Evolutionary conservation across 345 rosid species (phyloP).

Genomic region (Citrus trifoliata): DNA sequence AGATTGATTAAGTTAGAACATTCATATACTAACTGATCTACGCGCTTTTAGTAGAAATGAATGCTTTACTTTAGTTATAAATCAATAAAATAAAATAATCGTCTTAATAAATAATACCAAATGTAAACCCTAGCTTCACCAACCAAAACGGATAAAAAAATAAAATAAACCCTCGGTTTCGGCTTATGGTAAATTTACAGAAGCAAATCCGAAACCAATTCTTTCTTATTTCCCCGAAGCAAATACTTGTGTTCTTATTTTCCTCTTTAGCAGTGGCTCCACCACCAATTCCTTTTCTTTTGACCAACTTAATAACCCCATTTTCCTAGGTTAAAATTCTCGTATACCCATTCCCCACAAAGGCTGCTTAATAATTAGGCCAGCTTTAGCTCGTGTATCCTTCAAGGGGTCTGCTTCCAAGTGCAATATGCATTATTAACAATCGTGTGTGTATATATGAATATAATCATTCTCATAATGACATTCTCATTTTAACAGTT

Average conservation of each 20-base stretch:
- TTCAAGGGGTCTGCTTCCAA: neutral
- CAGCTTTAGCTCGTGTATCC: conserved; percentile 3
- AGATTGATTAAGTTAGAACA: no score
- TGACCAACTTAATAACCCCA: conserved; percentile 16
- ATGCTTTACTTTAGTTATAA: no score
- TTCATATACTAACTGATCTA: fast-evolving
- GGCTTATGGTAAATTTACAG: neutral
- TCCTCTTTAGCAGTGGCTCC: conserved; percentile 8
- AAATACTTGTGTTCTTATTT: neutral
- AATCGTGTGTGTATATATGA: no score
- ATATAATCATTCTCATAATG: no score
- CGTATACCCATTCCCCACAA: neutral
- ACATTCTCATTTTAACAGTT: no score
- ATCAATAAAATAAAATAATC: no score
- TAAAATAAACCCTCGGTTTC: neutral
- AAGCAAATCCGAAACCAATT: neutral
- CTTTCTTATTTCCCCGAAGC: no score
- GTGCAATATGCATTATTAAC: neutral
- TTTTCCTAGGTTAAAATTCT: conserved; percentile 12
- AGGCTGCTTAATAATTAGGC: neutral
- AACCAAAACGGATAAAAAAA: no score
- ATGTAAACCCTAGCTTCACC: no score
- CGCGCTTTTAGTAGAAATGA: no score
- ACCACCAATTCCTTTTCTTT: conserved; percentile 6
- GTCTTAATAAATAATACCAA: no score